Base-by-base conservation (phyloP, 2,329 filamentous ascomycete genomes). In the Talaromyces sp. region DNA sequence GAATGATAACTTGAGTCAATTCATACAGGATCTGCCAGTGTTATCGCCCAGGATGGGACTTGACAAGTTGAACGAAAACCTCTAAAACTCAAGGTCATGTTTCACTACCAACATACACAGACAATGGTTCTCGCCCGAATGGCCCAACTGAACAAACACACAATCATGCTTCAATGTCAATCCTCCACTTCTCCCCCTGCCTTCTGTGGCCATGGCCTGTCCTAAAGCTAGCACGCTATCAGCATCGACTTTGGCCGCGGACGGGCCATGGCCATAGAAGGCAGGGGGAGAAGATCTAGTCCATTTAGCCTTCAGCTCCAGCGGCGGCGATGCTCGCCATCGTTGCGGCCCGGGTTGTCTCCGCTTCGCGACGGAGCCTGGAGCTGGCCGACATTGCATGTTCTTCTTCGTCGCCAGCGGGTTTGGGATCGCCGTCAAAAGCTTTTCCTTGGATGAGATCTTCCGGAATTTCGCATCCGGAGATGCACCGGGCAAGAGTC, bases 401-500 rank as follows among this genome's bases (percentile, higher is more conserved):
- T 11, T 9, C 9, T 9, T 41, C 37, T 24, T 41, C 37, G 20
- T 41, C 20, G 20, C 11, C 37, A 9, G 37, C 16, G 17, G 37
- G 37, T 11, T 41, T 41, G 20, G 5, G 5, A 5, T 41, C 37
- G 9, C 37, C 37, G 14, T 27, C 39, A 43, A 52, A 56, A 11
- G 46, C 53, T 30, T 53, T 32, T 6, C 35, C 41, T 19, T 30
- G 37, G n/a, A 50, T 43, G 33, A 57, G 35, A 17, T 46, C 20
- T 22, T 41, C 33, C 36, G 51, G 55, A 13, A 57, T 19, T 14
- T 52, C 51, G 37, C 32, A 52, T n/a, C 55, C 55, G 2, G 47
- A 54, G 13, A 57, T 40, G 42, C 47, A 54, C 6, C 44, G 47
- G 24, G 55, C 51, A 13, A 54, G 37, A 33, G 45, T 47, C 8